A percentile compares a stretch with the other conserved stretches of the same genome.
These are phyloP conservation scores for Colletotrichum coccodes DNA, from an alignment of 2,329 filamentous ascomycete species.

Conservation along the genomic window DNA sequence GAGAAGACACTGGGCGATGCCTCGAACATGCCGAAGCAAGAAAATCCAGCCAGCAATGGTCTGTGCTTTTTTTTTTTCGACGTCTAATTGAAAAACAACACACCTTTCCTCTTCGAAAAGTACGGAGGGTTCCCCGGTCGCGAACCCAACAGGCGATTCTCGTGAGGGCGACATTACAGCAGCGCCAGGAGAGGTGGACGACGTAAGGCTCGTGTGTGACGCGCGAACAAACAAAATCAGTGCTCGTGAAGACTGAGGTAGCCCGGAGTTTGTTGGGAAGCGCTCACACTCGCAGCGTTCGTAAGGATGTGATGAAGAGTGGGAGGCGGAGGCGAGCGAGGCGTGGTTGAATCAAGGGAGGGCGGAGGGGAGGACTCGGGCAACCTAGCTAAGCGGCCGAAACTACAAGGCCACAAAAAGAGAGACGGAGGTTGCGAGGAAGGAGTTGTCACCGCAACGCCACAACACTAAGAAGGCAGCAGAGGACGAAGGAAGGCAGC, in stretches of 20 bases:
- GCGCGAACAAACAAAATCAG: not conserved
- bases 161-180: not conserved
- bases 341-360: conserved; percentile 20
- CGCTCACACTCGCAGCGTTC: not conserved
- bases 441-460: not conserved
- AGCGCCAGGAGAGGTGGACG: not conserved
- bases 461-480: not conserved
- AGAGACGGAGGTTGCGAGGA: not conserved
- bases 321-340: too few species aligned
- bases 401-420: not conserved
- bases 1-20: not conserved
- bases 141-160: not conserved
- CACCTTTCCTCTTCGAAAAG: not conserved
- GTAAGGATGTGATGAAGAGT: not conserved
- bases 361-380: not conserved
- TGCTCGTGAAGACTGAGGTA: not conserved
- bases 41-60: not conserved
- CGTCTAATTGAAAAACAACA: not conserved
- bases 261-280: not conserved
- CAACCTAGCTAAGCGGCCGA: not conserved
- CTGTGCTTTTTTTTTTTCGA: not conserved
- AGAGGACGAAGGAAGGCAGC: not conserved
- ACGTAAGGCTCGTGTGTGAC: not conserved
- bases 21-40: not conserved
- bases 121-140: not conserved